Conservation (phyloP, 176 grass and related monocot genomes). For the Stipa capillata region DNA sequence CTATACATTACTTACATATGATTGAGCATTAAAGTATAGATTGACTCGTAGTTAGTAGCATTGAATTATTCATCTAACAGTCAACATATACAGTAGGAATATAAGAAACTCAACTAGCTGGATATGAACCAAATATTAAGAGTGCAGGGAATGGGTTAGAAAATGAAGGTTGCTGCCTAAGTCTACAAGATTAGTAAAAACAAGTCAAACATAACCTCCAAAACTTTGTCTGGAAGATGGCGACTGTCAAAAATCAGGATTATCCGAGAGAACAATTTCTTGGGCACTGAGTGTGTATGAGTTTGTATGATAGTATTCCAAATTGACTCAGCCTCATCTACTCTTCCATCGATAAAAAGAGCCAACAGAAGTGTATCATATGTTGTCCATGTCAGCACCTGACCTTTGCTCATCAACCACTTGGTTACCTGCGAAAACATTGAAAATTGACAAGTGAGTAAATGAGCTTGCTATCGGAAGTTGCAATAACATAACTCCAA, state of each 20-base stretch:
- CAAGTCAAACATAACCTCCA: constrained; percentile 49
- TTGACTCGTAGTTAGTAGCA: background rate
- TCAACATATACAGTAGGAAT: background rate
- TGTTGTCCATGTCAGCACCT: constrained; percentile 73
- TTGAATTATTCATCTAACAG: background rate
- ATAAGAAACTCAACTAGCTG: background rate
- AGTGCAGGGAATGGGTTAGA: background rate
- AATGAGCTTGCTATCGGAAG: background rate
- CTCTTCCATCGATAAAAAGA: constrained; percentile 73
- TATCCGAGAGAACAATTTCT: constrained; percentile 79
- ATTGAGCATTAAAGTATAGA: background rate
- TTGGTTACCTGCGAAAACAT: constrained; percentile 57
- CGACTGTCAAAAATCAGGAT: constrained; percentile 55
- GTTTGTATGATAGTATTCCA: constrained; percentile 56
- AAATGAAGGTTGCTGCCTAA: background rate
- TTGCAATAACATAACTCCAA: background rate
- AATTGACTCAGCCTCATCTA: constrained; percentile 61
- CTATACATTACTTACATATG: background rate
- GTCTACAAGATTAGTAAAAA: background rate
- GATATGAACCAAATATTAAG: background rate
- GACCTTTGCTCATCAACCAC: constrained; percentile 93
- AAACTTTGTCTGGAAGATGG: constrained; percentile 57
- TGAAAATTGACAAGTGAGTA: background rate
- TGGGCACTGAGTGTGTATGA: constrained; percentile 66
- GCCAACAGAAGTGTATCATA: constrained; percentile 69